Base-by-base conservation (phyloP, 2,329 filamentous ascomycete genomes). In the Fusarium mundagurra region DNA sequence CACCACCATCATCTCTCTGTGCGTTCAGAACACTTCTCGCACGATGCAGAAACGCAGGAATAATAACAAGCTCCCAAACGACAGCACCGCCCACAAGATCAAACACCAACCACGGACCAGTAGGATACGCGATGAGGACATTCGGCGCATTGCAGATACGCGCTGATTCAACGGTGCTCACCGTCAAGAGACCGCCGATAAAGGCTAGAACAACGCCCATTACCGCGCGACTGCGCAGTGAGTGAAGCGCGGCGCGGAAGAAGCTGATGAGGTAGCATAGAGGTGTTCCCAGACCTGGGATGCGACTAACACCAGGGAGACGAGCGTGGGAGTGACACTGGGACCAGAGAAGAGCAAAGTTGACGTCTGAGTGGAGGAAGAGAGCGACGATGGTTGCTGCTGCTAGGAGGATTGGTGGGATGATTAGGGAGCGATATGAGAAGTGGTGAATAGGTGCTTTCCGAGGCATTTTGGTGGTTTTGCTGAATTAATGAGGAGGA, bases 361-460 rank as follows among this genome's bases (percentile, higher is more conserved):
- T 87, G 78, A 88, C 83, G 79, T 88, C 86, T 47, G 84, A 83
- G 78, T 86, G 83, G 36, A 82, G 64, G 72, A 87, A 85, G 74
- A 89, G 84, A 33, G 80, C 74, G 70, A 80, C 63, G 34, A 80
- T 80, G 8, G 86, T 87, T 45, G 82, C 77, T 65, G 85, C 48
- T 73, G 86, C 83, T 60, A 89, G 82, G 36, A 88, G 77, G 54
- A 87, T 80, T 16, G 88, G 84, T 6, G 86, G 78, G 48, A 89
- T 84, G n/a, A 87, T 80, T 41, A 90, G 80, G 78, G 87, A 88
- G 45, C 85, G 86, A 55, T 89, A 85, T 53, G 86, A 77, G 76
- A 90, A 86, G 75, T 84, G 83, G 39, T 88, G 86, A 62, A 90
- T 86, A 22, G 88, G 88, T 17, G 83, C 83, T 57, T 78, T 81